Evolutionary conservation across 768 basidiomycete species (phyloP).

Genomic region (Galerina marginata): DNA sequence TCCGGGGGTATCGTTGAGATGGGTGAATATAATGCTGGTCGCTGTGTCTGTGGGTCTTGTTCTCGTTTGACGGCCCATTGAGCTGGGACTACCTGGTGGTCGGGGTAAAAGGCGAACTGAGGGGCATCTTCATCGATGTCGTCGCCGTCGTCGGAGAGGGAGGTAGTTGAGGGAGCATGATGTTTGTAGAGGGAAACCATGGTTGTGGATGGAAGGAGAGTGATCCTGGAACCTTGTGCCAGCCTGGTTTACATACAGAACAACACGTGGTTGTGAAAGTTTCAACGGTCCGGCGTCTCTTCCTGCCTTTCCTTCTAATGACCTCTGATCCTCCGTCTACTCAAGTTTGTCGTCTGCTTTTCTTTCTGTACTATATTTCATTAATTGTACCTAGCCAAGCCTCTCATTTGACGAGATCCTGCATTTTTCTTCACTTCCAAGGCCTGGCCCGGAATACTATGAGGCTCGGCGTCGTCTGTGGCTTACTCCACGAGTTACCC

Average conservation of each 20-base stretch:
- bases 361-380: conserved; percentile 8
- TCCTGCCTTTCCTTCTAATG: conserved; percentile 12
- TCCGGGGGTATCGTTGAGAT: conserved; percentile 84
- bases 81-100: conserved; percentile 62
- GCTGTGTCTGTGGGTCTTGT: conserved; percentile 20
- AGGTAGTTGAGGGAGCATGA: conserved; percentile 76
- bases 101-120: conserved; percentile 60
- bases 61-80: conserved; percentile 59
- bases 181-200: conserved; percentile 54
- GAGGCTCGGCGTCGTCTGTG: conserved; percentile 66
- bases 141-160: conserved; percentile 78
- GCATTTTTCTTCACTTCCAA: conserved; percentile 49
- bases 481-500: conserved; percentile 43
- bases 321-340: not conserved
- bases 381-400: conserved; percentile 16
- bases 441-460: conserved; percentile 70
- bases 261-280: conserved; percentile 21
- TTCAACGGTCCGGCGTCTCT: conserved; percentile 9
- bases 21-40: conserved; percentile 49
- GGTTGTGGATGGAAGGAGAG: conserved; percentile 35
- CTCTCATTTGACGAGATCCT: conserved; percentile 47
- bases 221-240: conserved; percentile 13
- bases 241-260: conserved; percentile 18
- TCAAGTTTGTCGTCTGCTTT: conserved; percentile 14
- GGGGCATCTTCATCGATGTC: conserved; percentile 49